These are phyloP conservation scores for Mycena leptocephala DNA, from an alignment of 768 basidiomycete species.

Conservation along the genomic window DNA sequence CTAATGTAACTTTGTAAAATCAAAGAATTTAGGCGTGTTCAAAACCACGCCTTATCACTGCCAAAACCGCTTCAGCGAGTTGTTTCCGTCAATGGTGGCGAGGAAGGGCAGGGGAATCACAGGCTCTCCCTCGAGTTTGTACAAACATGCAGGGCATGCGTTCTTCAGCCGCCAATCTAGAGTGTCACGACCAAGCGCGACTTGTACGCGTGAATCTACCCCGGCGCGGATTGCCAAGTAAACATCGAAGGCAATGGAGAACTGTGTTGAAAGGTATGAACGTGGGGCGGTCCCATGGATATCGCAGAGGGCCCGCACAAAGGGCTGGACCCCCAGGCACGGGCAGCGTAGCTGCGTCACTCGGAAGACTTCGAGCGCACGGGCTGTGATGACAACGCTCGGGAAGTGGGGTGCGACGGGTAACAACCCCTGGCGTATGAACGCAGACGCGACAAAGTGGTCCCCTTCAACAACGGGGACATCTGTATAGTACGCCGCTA, in stretches of 20 bases:
- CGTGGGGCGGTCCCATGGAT: slow-evolving; percentile 19
- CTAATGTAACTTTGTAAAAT: no score
- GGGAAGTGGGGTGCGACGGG: slow-evolving; percentile 29
- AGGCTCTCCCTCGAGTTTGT: slow-evolving; percentile 51
- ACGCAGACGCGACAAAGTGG: background rate
- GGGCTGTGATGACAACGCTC: slow-evolving; percentile 12
- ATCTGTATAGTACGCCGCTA: background rate
- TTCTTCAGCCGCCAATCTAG: slow-evolving; percentile 52
- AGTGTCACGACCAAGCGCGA: slow-evolving; percentile 44
- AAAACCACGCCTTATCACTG: no score
- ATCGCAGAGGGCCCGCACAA: slow-evolving; percentile 38
- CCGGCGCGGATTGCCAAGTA: slow-evolving; percentile 48
- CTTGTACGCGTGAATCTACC: slow-evolving; percentile 38
- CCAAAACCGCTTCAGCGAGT: no score
- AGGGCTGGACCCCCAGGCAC: slow-evolving; percentile 37
- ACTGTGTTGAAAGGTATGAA: slow-evolving; percentile 10
- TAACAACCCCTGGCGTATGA: slow-evolving; percentile 27
- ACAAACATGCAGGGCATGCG: slow-evolving; percentile 54
- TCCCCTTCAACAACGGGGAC: background rate
- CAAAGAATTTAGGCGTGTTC: no score
- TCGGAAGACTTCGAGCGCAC: slow-evolving; percentile 21
- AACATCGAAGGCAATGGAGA: slow-evolving; percentile 52
- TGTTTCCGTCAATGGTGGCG: slow-evolving; percentile 50
- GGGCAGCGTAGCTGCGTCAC: slow-evolving; percentile 25
- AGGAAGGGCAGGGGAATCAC: slow-evolving; percentile 41